Base-by-base conservation (phyloP, 306 rosid species). In the Vigna reflexopilosa region DNA sequence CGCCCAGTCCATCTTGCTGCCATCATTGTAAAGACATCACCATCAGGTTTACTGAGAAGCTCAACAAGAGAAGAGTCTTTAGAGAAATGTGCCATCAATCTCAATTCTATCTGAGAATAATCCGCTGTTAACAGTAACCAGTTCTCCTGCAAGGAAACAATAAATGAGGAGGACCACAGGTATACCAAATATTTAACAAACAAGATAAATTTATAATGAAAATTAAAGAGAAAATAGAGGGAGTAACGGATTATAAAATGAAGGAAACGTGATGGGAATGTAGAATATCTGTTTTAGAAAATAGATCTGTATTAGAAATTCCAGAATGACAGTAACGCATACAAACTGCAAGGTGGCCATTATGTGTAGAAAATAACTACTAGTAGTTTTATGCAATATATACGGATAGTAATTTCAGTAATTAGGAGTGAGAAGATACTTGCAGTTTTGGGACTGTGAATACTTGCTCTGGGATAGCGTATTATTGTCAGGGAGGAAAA, bases 31-130 rank as follows among this genome's bases (percentile, higher is more conserved):
- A 95, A 92, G 81, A 89, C 95, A 77, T 92, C 98, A 28, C 95
- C 95, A 75, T 81, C 85, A 45, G 88, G 92, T 80, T 82, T 92
- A 66, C 91, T 86, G 44, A 95, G 89, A 80, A 91, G 92, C 72
- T 91, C 93, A 78, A 89, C 74, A 51, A 95, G 87, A 6, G 89
- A 86, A 50, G 93, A 75, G 83, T 95, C 98, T 73, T 86, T 87
- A 19, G 98, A 95, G 80, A 95, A 92, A 84, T 95, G 98, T 58
- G 98, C 97, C 98, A 95, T 92, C 87, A 95, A 74, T 86, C 98
- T 87, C 87, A 95, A 79, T 82, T 95, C 98, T 74, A 95, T 93
- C 84, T 92, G 98, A 86, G 98, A 95, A 89, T 95, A 95, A 85
- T 95, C 98, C 36, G 98, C 98, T 52, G 96, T 85, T 81, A 95